Evolutionary conservation across 257 asterid species (phyloP), one percentile per base, ranked within the genome.

Genomic region (Cynanchum wilfordii): DNA sequence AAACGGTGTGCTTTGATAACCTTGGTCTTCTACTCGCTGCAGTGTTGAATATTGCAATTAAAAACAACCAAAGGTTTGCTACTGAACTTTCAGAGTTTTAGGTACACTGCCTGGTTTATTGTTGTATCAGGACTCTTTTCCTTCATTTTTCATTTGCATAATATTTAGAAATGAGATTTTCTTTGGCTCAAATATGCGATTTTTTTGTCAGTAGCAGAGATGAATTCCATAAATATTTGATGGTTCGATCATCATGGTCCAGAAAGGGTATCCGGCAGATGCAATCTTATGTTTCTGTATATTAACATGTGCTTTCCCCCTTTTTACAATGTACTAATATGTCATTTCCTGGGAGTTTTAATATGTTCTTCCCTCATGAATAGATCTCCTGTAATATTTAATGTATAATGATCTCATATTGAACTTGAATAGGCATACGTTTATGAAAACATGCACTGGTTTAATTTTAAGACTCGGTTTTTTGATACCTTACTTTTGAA

Each of bases 1-100:
- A 95, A 81, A 89, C 96, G 15, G 98, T 95, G 71, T 95, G 99
- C 94, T 95, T 90, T 64, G 99, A 95, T 75, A 95, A 85, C 76
- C 82, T 93, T 44, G 99, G 99, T 70, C 97, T 95, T 81, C 75
- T 88, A 71, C 87, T 95, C 64, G 97, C 99, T 71, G 99, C 95
- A 49, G 45, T 85, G 79, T 73, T 92, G 82, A 92, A 92, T 79
- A 77, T 95, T 75, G 64, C 82, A 74, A 76, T 86, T 51, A 83
- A 81, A 76, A 82, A 87, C 82, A 85, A 90, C 75, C 92, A 84
- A 82, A 87, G 99, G 99, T 92, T 77, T 63, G 69, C 33, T 38
- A 62, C 52, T 56, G 47, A 24, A 29, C 65, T 72, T 59, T 73
- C 29, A 33, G 22, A 40, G 38, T 56, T 7, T 13, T 68, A 33